These are phyloP conservation scores for Fusarium dimerum DNA, from an alignment of 2,329 filamentous ascomycete genomes.

Conservation along the genomic window DNA sequence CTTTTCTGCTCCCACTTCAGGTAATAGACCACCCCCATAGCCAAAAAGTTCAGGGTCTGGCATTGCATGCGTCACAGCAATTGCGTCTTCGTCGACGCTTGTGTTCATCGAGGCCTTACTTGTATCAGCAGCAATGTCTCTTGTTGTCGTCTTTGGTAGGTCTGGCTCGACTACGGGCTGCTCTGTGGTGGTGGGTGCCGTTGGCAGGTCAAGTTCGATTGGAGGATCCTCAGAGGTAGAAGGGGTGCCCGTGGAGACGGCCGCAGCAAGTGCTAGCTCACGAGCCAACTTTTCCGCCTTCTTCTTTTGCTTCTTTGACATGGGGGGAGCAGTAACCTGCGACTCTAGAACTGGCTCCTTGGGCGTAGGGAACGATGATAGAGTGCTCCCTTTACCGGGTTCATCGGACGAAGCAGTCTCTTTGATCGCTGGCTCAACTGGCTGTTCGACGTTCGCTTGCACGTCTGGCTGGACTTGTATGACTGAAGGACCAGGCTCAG, in stretches of 20 bases:
- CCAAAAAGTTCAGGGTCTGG: neutral
- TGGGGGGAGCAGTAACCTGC: slow-evolving; percentile 20
- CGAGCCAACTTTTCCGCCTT: slow-evolving; percentile 36
- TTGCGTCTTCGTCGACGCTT: too few relatives aligned
- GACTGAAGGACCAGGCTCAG: neutral
- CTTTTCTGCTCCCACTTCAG: neutral
- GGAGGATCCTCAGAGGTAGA: neutral
- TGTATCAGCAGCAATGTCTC: neutral
- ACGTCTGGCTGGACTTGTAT: neutral
- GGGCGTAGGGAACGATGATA: neutral
- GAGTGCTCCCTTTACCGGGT: neutral
- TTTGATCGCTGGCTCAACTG: neutral
- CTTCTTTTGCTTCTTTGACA: slow-evolving; percentile 39
- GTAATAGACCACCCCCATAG: neutral
- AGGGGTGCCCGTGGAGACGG: slow-evolving; percentile 2
- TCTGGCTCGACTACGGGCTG: neutral
- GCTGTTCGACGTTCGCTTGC: neutral
- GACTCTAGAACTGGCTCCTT: slow-evolving; percentile 6
- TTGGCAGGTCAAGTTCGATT: neutral
- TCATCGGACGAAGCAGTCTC: neutral
- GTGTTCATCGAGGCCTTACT: neutral
- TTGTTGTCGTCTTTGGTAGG: neutral
- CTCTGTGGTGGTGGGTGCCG: neutral
- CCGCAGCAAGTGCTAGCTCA: slow-evolving; percentile 9
- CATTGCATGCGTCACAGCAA: neutral